A percentile compares a stretch with the other conserved stretches of the same genome.
Conservation (phyloP, 2,329 filamentous ascomycete species). For the Trichoderma guizhouense region DNA sequence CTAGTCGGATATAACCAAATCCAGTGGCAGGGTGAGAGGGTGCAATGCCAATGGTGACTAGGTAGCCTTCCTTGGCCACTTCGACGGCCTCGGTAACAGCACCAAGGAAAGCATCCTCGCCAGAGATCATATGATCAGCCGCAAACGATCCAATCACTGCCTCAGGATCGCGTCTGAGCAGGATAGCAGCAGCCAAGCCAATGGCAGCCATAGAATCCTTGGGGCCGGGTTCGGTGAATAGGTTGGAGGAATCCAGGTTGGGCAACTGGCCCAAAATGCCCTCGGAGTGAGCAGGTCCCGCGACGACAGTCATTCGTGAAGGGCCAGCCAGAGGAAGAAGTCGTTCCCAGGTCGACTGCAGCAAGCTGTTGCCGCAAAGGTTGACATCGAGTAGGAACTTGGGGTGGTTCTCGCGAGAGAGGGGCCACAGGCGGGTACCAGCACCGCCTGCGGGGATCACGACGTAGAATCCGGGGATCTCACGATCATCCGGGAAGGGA, state of each 20-base stretch:
- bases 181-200: constrained; percentile 27
- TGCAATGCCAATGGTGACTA: constrained; percentile 29
- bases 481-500: constrained; percentile 21
- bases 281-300: constrained; percentile 27
- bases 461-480: constrained; percentile 28
- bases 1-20: constrained; percentile 28
- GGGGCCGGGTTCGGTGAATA: constrained; percentile 28
- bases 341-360: constrained; percentile 28
- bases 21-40: constrained; percentile 28
- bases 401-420: constrained; percentile 29
- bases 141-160: constrained; percentile 28
- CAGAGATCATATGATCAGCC: constrained; percentile 29
- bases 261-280: constrained; percentile 26
- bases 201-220: constrained; percentile 30
- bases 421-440: constrained; percentile 28
- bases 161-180: constrained; percentile 25
- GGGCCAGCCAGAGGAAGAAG: constrained; percentile 27
- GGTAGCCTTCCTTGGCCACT: constrained; percentile 27
- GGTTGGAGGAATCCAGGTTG: constrained; percentile 23
- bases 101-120: constrained; percentile 27
- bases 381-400: constrained; percentile 29
- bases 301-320: constrained; percentile 27
- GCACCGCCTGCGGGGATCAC: constrained; percentile 29
- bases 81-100: constrained; percentile 28
- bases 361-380: constrained; percentile 27